Percentiles rank a stretch among this genome's conserved stretches.
These are phyloP conservation scores for Aureobasidium sp. DNA, from an alignment of 2,329 filamentous ascomycete genomes.

Conservation along the genomic window DNA sequence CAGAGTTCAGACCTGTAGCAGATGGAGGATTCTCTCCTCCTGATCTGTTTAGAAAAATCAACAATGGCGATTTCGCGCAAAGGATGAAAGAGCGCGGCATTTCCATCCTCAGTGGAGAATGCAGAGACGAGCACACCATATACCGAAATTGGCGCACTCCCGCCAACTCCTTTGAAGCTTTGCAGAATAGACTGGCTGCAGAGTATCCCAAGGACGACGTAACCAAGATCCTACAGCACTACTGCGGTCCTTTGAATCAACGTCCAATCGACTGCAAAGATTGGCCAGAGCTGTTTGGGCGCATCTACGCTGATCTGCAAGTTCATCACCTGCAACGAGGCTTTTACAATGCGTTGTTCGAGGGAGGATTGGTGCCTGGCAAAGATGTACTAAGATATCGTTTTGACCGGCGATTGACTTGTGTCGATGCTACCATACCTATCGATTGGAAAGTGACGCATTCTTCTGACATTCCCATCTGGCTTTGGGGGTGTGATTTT, in stretches of 20 bases:
- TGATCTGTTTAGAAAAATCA: constrained; percentile 39
- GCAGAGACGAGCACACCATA: constrained; percentile 45
- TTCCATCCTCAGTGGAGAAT: constrained; percentile 49
- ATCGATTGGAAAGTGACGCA: constrained; percentile 48
- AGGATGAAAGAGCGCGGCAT: constrained; percentile 39
- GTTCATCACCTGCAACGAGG: constrained; percentile 49
- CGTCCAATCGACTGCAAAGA: constrained; percentile 35
- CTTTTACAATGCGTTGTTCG: constrained; percentile 39
- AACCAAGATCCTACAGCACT: constrained; percentile 33
- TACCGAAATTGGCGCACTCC: constrained; percentile 48
- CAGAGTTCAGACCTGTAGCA: constrained; percentile 48
- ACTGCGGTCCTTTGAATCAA: constrained; percentile 10
- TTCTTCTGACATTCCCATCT: constrained; percentile 46
- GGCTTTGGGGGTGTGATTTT: constrained; percentile 48
- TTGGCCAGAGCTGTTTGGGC: constrained; percentile 48
- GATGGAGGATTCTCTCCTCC: constrained; percentile 42
- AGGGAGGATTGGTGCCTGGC: constrained; percentile 33
- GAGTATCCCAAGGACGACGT: constrained; percentile 45
- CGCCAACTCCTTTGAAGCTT: constrained; percentile 31
- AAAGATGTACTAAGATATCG: constrained; percentile 45
- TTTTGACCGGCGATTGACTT: constrained; percentile 46
- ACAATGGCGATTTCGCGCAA: constrained; percentile 41
- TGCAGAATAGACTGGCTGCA: constrained; percentile 42
- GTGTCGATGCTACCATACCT: constrained; percentile 37
- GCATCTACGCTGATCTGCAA: constrained; percentile 50